Percentiles rank a stretch among this genome's conserved stretches.
These are phyloP conservation scores for Saccharomycopsis olivae DNA, from an alignment of 805 yeast genomes.

Conservation along the genomic window DNA sequence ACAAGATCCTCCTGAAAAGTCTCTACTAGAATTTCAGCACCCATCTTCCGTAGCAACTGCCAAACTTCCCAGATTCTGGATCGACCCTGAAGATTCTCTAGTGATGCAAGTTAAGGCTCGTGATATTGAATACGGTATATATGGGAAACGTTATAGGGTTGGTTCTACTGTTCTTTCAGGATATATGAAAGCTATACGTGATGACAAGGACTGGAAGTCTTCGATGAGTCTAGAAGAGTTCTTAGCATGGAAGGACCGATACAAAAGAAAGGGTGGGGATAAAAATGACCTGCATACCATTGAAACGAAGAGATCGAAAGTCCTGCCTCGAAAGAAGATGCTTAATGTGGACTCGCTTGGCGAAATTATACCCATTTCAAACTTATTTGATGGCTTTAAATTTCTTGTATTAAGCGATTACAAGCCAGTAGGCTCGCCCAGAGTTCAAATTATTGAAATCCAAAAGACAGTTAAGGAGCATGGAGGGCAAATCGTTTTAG, in stretches of 20 bases:
- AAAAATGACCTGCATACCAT: slow-evolving; percentile 17
- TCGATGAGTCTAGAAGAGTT: slow-evolving; percentile 49
- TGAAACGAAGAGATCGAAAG: slow-evolving; percentile 19
- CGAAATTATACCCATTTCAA: slow-evolving; percentile 18
- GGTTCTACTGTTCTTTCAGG: slow-evolving; percentile 70
- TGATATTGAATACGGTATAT: slow-evolving; percentile 42
- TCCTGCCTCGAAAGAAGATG: neutral
- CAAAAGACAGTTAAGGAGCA: slow-evolving; percentile 29
- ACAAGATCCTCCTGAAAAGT: slow-evolving; percentile 30
- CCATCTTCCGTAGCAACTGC: slow-evolving; percentile 29
- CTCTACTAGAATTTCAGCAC: slow-evolving; percentile 31
- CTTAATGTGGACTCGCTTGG: neutral
- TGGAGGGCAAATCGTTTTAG: slow-evolving; percentile 41
- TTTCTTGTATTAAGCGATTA: slow-evolving; percentile 49
- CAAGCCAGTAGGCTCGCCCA: slow-evolving; percentile 17
- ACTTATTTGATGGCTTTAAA: slow-evolving; percentile 33
- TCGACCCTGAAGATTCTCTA: slow-evolving; percentile 64
- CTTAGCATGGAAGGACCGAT: slow-evolving; percentile 24
- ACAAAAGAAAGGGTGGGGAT: neutral
- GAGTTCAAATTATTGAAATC: slow-evolving; percentile 29
- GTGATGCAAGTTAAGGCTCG: slow-evolving; percentile 81
- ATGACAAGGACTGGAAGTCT: slow-evolving; percentile 53
- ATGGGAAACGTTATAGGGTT: slow-evolving; percentile 40
- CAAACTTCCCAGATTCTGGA: slow-evolving; percentile 63
- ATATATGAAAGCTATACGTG: slow-evolving; percentile 54